Evolutionary conservation across 768 basidiomycete species (phyloP), one percentile per base, ranked within the genome.

Genomic region (Rhodosporidiobolus sp.): DNA sequence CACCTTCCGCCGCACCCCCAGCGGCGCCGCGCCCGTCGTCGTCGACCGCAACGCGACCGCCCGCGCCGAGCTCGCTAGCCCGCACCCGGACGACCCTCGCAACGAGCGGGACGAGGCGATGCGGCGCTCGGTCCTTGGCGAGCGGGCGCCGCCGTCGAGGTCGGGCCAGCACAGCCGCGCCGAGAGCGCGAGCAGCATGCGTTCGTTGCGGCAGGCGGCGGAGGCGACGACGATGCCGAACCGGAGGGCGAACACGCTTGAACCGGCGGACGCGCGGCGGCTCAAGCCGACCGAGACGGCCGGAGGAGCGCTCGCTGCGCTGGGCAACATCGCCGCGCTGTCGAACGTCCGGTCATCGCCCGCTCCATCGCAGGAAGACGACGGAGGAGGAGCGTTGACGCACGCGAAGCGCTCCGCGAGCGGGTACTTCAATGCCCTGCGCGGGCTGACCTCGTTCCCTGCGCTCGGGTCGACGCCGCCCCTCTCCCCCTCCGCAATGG

Each of bases 371-470:
- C n/a, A 12, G 38, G n/a, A 56, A 26, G 60, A 48, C 19, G 64
- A 20, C 24, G 52, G 26, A 49, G 68, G 54, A 32, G 65, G 65
- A 1, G 71, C 65, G 8, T n/a, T 72, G 14, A 64, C 71, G 38
- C 46, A 64, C n/a, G 71, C 71, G 17, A 72, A 72, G 46, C 71
- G 71, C 0, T 64, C 61, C 19, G 70, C 70, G 9, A 69, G 70
- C 48, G 74, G 74, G 5, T 72, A 72, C 67, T 75, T 75, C 63
- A 67, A 65, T 26, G 62, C 65, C 3, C 26, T 71, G 17, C 35
- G 70, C 0, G 70, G 70, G 20, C 57, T 72, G n/a, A 66, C 70
- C 4, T 54, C 52, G 6, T 46, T 69, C 3, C 65, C 66, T 28
- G 11, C 61, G n/a, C 38, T 61, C 10, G 52, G 57, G 6, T 45